phyloP scores from a whole-genome alignment of 176 grass and related monocot genomes.

The Paspalum notatum region DNA sequence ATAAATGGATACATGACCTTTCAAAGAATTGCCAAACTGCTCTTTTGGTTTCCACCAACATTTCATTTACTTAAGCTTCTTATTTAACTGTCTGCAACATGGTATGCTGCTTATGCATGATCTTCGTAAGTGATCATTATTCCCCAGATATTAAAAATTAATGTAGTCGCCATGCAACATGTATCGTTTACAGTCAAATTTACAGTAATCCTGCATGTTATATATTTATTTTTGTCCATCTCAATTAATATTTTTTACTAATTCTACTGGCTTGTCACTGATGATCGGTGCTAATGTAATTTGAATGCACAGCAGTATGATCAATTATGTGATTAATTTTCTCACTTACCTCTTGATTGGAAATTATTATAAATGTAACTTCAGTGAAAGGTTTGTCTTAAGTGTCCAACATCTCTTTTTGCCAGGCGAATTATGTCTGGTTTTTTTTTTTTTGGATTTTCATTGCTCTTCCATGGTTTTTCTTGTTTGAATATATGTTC shows the following conservation, averaged over 20 bases:
- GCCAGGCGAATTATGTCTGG: neutral
- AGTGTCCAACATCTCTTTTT: conserved; percentile 2
- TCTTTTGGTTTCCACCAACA: neutral
- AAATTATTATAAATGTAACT: conserved; percentile 27
- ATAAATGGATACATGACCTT: neutral
- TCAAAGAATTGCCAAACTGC: conserved; percentile 3
- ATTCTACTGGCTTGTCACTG: neutral
- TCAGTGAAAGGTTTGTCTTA: conserved; percentile 2
- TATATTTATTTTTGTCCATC: neutral
- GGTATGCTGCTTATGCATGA: neutral
- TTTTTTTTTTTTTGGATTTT: neutral
- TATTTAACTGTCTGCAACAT: neutral
- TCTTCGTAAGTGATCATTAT: neutral
- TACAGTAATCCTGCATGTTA: neutral
- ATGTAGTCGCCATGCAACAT: neutral
- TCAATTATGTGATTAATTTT: conserved; percentile 19
- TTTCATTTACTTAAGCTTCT: conserved; percentile 1
- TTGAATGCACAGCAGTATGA: too few relatives aligned
- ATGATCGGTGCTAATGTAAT: conserved; percentile 6
- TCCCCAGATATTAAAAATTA: conserved; percentile 1
- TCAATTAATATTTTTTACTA: neutral
- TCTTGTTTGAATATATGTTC: conserved; percentile 33
- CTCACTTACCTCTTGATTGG: conserved; percentile 9
- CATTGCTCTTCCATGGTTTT: neutral
- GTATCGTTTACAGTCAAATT: conserved; percentile 1